phyloP scores from a whole-genome alignment of 176 grass and related monocot species.

The Cenchrus americanus region DNA sequence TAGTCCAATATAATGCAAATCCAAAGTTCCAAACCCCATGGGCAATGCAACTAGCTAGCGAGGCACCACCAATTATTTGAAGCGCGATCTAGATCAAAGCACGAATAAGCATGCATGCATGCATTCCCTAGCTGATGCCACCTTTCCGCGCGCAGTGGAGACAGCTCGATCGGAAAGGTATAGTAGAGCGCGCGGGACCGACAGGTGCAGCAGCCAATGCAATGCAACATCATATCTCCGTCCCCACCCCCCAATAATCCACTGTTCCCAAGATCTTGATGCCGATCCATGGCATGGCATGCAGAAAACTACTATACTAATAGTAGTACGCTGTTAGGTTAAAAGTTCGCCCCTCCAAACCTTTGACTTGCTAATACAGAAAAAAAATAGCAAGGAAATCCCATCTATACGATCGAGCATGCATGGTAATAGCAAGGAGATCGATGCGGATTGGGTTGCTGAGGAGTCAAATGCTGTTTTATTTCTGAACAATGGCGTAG shows the following conservation, averaged over 20 bases:
- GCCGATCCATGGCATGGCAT: constrained; percentile 38
- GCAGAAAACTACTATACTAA: not conserved
- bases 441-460: constrained; percentile 31
- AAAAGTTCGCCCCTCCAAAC: constrained; percentile 39
- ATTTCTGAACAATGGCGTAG: too few species aligned
- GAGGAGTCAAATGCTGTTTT: constrained; percentile 20
- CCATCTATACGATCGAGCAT: not conserved
- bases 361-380: constrained; percentile 23
- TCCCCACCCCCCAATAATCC: constrained; percentile 18
- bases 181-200: not conserved
- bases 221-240: not conserved
- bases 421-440: constrained; percentile 17
- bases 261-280: constrained; percentile 54
- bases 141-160: constrained; percentile 25
- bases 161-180: constrained; percentile 39
- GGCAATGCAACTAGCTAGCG: not conserved
- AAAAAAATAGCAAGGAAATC: constrained; percentile 37
- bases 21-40: not conserved
- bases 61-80: constrained; percentile 33
- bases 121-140: constrained; percentile 5
- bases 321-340: constrained; percentile 45
- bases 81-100: constrained; percentile 29
- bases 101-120: too few species aligned
- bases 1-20: not conserved
- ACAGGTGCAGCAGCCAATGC: not conserved